Conservation (phyloP, 1,139 yeast genomes). For the Magnusiomyces sp. region DNA sequence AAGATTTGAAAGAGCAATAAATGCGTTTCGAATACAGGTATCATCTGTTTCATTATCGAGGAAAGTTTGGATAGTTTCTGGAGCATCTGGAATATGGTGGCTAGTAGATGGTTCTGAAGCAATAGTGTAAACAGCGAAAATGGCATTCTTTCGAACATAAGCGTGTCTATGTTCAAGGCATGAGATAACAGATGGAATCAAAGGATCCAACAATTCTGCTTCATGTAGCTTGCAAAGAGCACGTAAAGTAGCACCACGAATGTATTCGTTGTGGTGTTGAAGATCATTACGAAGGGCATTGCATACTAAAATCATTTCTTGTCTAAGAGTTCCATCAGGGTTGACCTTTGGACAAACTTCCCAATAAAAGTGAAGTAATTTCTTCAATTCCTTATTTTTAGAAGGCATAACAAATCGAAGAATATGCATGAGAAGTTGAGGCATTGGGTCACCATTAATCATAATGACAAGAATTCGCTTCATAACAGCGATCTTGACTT, state of each 20-base stretch:
- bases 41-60: conserved; percentile 81
- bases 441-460: conserved; percentile 89
- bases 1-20: conserved; percentile 74
- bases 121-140: conserved; percentile 79
- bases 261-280: conserved; percentile 96
- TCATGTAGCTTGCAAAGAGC: conserved; percentile 86
- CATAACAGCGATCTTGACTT: conserved; percentile 83
- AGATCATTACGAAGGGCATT: conserved; percentile 96
- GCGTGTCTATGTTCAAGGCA: conserved; percentile 96
- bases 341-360: conserved; percentile 94
- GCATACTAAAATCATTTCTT: conserved; percentile 97
- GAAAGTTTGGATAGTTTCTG: conserved; percentile 68
- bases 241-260: conserved; percentile 90
- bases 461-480: conserved; percentile 75
- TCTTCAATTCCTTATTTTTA: conserved; percentile 80
- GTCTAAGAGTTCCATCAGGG: conserved; percentile 82
- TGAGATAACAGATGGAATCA: conserved; percentile 85
- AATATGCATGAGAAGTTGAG: conserved; percentile 94
- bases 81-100: conserved; percentile 90
- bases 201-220: conserved; percentile 88
- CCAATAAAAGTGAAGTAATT: conserved; percentile 92
- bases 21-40: conserved; percentile 93
- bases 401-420: conserved; percentile 97
- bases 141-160: conserved; percentile 95
- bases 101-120: conserved; percentile 58